These are phyloP conservation scores for Rhizopogon vulgaris DNA, from an alignment of 768 basidiomycete species.

Conservation along the genomic window DNA sequence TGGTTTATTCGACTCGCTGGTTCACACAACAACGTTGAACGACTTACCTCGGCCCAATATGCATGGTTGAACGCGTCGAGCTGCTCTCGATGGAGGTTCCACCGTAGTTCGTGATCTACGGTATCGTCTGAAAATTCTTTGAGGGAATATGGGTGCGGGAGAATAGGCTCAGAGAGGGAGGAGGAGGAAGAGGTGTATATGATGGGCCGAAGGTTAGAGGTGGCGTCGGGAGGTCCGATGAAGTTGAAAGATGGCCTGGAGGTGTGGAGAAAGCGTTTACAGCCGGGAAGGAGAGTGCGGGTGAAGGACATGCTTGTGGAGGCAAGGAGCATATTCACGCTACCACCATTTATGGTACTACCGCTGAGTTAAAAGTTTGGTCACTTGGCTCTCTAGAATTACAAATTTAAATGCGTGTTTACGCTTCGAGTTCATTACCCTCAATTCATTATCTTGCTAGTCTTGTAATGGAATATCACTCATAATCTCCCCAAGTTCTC, in stretches of 20 bases:
- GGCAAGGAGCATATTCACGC: not conserved
- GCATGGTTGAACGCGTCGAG: conserved; percentile 70
- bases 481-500: no score
- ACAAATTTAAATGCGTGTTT: no score
- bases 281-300: not conserved
- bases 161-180: conserved; percentile 14
- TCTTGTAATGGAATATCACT: no score
- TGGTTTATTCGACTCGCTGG: conserved; percentile 1
- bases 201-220: conserved; percentile 76
- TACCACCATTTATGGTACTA: no score
- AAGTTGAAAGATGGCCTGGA: conserved; percentile 29
- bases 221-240: conserved; percentile 69
- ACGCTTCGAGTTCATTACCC: no score
- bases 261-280: conserved; percentile 13
- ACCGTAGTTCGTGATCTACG: conserved; percentile 50
- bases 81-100: conserved; percentile 63
- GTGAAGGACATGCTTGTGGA: not conserved
- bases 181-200: conserved; percentile 51
- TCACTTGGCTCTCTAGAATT: no score
- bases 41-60: conserved; percentile 77
- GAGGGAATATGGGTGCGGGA: conserved; percentile 71
- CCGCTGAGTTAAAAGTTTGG: no score
- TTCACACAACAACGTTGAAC: not conserved
- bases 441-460: no score
- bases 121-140: conserved; percentile 49